phyloP scores from a whole-genome alignment of 768 basidiomycete genomes.

The Hygrophorus russula region DNA sequence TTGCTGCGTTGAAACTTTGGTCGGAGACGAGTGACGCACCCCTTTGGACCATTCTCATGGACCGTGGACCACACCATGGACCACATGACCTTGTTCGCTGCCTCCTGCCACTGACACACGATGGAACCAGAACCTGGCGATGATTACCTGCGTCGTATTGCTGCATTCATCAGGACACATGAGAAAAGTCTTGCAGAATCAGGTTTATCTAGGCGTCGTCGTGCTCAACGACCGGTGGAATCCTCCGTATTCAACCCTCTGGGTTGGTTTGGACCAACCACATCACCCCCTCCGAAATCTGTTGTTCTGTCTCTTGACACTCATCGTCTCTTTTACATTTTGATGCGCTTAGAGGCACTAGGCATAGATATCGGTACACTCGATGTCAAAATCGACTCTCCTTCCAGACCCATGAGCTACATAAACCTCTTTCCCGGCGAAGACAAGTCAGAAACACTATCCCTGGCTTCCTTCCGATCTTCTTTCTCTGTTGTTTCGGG shows the following conservation, averaged over 20 bases:
- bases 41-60: too few relatives aligned
- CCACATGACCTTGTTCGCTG: conserved; percentile 7
- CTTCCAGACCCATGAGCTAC: conserved; percentile 70
- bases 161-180: conserved; percentile 61
- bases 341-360: conserved; percentile 77
- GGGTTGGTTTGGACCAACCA: conserved; percentile 41
- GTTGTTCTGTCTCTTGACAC: conserved; percentile 60
- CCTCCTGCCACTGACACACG: conserved; percentile 8
- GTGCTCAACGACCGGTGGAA: conserved; percentile 21
- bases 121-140: conserved; percentile 53
- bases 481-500: conserved; percentile 68
- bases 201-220: conserved; percentile 39
- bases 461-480: conserved; percentile 64
- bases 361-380: conserved; percentile 71
- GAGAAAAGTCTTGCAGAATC: conserved; percentile 65
- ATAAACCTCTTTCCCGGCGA: conserved; percentile 40
- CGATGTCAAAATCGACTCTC: conserved; percentile 63
- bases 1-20: neutral
- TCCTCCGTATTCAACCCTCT: conserved; percentile 48
- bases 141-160: conserved; percentile 60
- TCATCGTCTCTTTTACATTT: conserved; percentile 79
- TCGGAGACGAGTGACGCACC: too few relatives aligned
- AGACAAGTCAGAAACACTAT: conserved; percentile 66
- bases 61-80: too few relatives aligned
- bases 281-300: conserved; percentile 36